Percentiles rank a stretch among this genome's conserved stretches.
Conservation (phyloP, 176 grass and related monocot genomes). For the Rhynchospora tenuis region DNA sequence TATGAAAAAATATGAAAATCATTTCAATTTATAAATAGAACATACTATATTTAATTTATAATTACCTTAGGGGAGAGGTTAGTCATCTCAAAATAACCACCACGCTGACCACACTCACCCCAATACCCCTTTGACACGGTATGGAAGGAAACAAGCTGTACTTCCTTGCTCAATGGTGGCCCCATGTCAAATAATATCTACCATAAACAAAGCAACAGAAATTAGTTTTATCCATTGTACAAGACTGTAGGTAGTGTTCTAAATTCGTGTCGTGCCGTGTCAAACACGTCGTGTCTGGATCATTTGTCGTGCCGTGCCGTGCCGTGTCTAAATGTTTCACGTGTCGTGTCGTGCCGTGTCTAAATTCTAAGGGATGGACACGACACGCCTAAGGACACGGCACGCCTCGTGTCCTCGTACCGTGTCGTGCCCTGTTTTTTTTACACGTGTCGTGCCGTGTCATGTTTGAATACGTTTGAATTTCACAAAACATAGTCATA, state of each 20-base stretch:
- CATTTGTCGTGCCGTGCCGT: no score
- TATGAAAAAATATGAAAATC: not conserved
- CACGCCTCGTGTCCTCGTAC: no score
- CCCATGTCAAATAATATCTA: conserved; percentile 91
- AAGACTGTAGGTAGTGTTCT: not conserved
- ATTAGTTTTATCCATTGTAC: not conserved
- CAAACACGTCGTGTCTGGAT: no score
- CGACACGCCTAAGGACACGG: no score
- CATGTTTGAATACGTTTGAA: no score
- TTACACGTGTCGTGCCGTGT: no score
- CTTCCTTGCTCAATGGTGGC: conserved; percentile 64
- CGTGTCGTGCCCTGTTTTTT: no score
- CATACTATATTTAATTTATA: not conserved
- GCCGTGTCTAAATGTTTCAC: no score
- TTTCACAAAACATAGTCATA: no score
- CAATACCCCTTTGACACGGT: conserved; percentile 98
- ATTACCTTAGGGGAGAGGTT: conserved; percentile 85
- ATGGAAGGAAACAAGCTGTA: conserved; percentile 94
- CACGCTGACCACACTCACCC: conserved; percentile 99
- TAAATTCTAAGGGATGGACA: no score
- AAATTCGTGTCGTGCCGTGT: no score
- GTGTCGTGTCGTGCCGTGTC: no score
- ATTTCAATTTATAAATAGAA: not conserved
- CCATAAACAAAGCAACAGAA: not conserved
- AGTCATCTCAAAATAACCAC: conserved; percentile 99